Percentiles rank a stretch among this genome's conserved stretches.
Evolutionary conservation across 2,329 filamentous ascomycete species (phyloP).

Genomic region (Fusarium sublunatum): DNA sequence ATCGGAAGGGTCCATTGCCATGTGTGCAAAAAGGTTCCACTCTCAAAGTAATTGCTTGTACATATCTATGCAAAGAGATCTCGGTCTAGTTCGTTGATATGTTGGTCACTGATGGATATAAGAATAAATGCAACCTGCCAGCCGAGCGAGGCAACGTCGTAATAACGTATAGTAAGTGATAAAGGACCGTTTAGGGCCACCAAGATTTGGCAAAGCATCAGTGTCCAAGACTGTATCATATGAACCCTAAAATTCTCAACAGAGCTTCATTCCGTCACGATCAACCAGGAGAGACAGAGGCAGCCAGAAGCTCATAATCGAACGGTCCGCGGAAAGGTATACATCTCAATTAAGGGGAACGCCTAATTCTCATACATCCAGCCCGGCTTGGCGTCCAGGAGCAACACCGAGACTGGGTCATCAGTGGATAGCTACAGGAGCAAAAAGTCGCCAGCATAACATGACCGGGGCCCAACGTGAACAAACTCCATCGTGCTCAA

Average conservation of each 20-base stretch:
- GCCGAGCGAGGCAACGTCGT: background rate
- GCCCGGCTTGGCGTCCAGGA: conserved; percentile 41
- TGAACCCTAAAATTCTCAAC: background rate
- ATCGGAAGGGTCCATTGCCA: conserved; percentile 2
- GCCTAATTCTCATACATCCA: conserved; percentile 59
- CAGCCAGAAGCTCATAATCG: background rate
- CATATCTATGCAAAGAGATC: background rate
- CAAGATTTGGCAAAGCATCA: background rate
- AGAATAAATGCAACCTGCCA: background rate
- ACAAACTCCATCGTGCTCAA: conserved; percentile 54
- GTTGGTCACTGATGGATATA: conserved; percentile 2
- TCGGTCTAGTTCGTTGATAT: conserved; percentile 10
- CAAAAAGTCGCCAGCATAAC: conserved; percentile 42
- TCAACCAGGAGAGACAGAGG: background rate
- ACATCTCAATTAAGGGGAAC: conserved; percentile 60
- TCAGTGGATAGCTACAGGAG: conserved; percentile 31
- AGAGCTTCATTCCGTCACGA: background rate
- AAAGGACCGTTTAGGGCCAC: background rate
- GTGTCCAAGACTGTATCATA: background rate
- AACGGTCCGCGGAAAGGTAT: conserved; percentile 39
- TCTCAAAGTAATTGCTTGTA: conserved; percentile 9
- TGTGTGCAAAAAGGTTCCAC: conserved; percentile 17
- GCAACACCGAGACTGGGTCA: conserved; percentile 32
- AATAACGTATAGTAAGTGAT: background rate
- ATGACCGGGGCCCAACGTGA: conserved; percentile 47